Evolutionary conservation across 352 stramenopile genomes (phyloP).

Genomic region (Globisporangium takayamanum): DNA sequence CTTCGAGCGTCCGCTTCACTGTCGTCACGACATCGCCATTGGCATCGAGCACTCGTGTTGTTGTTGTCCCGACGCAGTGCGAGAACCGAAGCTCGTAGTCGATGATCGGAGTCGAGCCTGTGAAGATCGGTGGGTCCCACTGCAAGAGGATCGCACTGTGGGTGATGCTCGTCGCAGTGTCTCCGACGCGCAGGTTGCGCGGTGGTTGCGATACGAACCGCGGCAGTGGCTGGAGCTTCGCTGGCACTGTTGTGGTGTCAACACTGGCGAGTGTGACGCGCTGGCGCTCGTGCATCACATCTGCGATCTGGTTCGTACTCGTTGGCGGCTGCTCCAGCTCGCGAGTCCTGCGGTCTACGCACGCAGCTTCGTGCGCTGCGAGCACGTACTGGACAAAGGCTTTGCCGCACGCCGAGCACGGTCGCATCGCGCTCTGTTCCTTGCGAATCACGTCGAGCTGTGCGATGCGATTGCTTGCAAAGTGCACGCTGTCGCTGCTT

Average conservation of each 20-base stretch:
- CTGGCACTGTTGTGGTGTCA: not conserved
- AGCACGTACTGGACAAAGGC: conserved; percentile 29
- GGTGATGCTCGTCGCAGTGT: conserved; percentile 15
- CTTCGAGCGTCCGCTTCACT: conserved; percentile 12
- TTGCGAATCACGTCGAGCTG: conserved; percentile 32
- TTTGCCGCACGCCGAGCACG: conserved; percentile 28
- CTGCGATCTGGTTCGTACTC: conserved; percentile 19
- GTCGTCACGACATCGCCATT: not conserved
- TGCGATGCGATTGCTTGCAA: conserved; percentile 34
- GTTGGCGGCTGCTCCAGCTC: conserved; percentile 1
- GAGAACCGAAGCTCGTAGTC: conserved; percentile 63
- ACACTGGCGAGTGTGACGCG: not conserved
- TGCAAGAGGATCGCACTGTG: conserved; percentile 40
- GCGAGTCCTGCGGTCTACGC: not conserved
- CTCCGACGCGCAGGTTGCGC: conserved; percentile 38
- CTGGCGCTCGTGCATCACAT: conserved; percentile 10
- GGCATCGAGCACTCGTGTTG: not conserved
- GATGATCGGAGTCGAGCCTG: conserved; percentile 48
- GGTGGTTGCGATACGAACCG: conserved; percentile 62
- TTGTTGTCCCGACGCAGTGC: conserved; percentile 6
- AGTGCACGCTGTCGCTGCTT: conserved; percentile 30
- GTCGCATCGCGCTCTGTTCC: conserved; percentile 17
- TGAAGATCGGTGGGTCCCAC: conserved; percentile 74
- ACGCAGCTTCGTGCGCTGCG: conserved; percentile 17
- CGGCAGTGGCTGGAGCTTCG: conserved; percentile 3